Conservation (phyloP, 345 rosid species). For the Erodium maritimum region DNA sequence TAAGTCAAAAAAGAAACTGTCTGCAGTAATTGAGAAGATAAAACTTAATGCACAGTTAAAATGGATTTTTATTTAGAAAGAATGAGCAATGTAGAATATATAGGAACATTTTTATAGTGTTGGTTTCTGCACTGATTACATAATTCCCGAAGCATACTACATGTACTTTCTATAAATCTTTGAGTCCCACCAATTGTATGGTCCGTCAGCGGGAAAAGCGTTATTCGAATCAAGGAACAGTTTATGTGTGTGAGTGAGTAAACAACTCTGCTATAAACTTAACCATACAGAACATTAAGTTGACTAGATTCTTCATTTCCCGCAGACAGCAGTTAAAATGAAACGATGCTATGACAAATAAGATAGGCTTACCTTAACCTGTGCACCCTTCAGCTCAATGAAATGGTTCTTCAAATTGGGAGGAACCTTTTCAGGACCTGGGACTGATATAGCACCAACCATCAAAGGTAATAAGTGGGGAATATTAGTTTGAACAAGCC, state of each 20-base stretch:
- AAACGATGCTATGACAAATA: neutral
- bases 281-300: neutral
- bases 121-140: neutral
- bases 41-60: constrained; percentile 5
- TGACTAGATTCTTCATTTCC: neutral
- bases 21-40: constrained; percentile 38
- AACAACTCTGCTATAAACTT: constrained; percentile 2
- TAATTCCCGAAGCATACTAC: too few relatives aligned
- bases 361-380: constrained; percentile 69
- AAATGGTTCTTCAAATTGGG: constrained; percentile 75
- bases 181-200: too few relatives aligned
- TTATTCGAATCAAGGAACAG: too few relatives aligned
- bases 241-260: neutral
- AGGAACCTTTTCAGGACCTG: constrained; percentile 90
- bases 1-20: constrained; percentile 95
- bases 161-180: too few relatives aligned
- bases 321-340: neutral
- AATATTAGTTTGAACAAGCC: constrained; percentile 93
- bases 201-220: too few relatives aligned
- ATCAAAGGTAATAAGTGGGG: constrained; percentile 85
- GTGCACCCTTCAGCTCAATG: constrained; percentile 95
- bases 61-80: neutral
- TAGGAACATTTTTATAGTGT: neutral
- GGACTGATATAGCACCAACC: constrained; percentile 96
- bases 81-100: neutral